A percentile compares a stretch with the other conserved stretches of the same genome.
Evolutionary conservation across 139 green algal genomes (phyloP).

Genomic region (Ettlia oleoabundans): DNA sequence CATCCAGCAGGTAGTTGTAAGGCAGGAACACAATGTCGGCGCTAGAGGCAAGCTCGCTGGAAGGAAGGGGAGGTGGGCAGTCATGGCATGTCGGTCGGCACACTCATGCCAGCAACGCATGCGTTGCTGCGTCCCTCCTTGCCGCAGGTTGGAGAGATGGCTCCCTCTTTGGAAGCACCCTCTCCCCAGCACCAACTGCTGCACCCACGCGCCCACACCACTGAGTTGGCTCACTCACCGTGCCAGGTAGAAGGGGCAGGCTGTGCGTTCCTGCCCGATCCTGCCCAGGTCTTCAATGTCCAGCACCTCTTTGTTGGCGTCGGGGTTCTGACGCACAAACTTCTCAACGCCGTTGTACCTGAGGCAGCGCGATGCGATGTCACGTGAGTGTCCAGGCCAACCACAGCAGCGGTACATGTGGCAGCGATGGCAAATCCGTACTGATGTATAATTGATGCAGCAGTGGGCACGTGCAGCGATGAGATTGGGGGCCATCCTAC

Average conservation of each 20-base stretch:
- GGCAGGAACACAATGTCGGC: conserved; percentile 95
- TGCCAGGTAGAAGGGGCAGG: conserved; percentile 84
- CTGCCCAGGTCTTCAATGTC: conserved; percentile 94
- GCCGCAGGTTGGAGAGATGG: no score
- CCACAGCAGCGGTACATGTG: no score
- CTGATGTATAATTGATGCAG: no score
- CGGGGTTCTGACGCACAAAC: conserved; percentile 55
- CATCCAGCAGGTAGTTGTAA: conserved; percentile 92
- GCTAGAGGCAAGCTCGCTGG: conserved; percentile 61
- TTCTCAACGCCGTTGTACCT: conserved; percentile 51
- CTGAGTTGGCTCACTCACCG: no score
- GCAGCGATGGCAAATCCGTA: no score
- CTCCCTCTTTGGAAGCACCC: no score
- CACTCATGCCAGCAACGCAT: no score
- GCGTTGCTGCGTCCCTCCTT: no score
- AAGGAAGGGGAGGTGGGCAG: background rate
- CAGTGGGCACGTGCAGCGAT: background rate
- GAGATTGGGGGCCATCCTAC: background rate
- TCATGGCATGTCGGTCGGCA: background rate
- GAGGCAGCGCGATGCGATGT: background rate
- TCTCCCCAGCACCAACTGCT: no score
- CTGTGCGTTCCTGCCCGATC: conserved; percentile 53
- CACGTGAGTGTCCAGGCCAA: background rate
- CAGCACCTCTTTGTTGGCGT: conserved; percentile 46
- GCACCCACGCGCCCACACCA: no score